phyloP scores from a whole-genome alignment of 192 early-diverging fungal species.

The Umbelopsis isabellina region DNA sequence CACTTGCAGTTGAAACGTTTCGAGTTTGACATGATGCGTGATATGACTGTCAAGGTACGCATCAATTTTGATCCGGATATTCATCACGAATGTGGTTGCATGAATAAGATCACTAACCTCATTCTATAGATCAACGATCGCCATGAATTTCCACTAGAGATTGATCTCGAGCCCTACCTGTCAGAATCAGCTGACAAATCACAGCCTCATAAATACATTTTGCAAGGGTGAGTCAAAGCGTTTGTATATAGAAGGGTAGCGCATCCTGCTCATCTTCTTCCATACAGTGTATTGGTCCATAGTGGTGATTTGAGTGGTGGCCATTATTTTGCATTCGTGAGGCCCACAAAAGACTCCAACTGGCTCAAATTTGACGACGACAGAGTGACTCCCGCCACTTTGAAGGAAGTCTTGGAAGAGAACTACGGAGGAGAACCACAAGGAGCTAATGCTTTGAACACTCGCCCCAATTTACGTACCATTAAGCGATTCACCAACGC shows the following conservation, averaged over 20 bases:
- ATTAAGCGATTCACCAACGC: conserved; percentile 93
- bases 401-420: conserved; percentile 89
- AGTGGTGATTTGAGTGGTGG: conserved; percentile 91
- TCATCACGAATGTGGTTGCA: not conserved
- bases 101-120: not conserved
- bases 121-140: conserved; percentile 84
- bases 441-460: conserved; percentile 37
- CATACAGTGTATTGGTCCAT: conserved; percentile 86
- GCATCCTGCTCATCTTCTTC: conserved; percentile 4
- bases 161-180: conserved; percentile 88
- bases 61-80: not conserved
- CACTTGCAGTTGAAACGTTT: conserved; percentile 97
- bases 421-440: conserved; percentile 86
- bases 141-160: conserved; percentile 88
- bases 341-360: conserved; percentile 74
- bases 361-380: conserved; percentile 98
- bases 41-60: conserved; percentile 84
- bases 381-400: conserved; percentile 77
- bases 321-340: conserved; percentile 92
- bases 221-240: conserved; percentile 73
- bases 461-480: conserved; percentile 48
- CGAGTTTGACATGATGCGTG: conserved; percentile 93
- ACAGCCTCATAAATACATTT: conserved; percentile 73
- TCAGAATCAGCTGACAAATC: conserved; percentile 63
- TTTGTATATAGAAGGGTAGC: not conserved